These are phyloP conservation scores for Protomyces lactucae-debilis DNA, from an alignment of 1,139 yeast species.

Conservation along the genomic window DNA sequence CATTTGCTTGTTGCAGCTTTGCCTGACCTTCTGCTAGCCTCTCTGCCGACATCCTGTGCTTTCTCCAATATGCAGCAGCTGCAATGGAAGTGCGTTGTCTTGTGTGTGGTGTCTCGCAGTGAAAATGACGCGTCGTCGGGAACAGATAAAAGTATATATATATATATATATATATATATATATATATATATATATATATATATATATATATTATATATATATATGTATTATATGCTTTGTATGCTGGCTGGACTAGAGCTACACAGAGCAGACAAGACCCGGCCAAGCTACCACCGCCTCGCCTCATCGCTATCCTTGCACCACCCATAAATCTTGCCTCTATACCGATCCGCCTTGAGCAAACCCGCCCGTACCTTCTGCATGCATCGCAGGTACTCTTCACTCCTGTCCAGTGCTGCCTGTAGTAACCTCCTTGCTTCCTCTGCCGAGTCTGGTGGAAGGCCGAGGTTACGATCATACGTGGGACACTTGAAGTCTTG, in stretches of 20 bases:
- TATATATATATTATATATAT: no score
- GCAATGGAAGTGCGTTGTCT: neutral
- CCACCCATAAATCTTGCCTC: slow-evolving; percentile 23
- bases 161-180: no score
- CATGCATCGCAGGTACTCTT: slow-evolving; percentile 27
- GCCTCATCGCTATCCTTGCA: slow-evolving; percentile 14
- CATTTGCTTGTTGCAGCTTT: neutral
- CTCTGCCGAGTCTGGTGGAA: slow-evolving; percentile 19
- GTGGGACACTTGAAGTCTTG: slow-evolving; percentile 8
- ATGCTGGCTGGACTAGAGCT: no score
- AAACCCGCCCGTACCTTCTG: slow-evolving; percentile 20
- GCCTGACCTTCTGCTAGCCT: neutral
- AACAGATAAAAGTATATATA: no score
- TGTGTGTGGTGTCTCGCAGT: neutral
- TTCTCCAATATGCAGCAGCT: no score
- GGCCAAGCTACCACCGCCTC: neutral
- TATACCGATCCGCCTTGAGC: slow-evolving; percentile 23
- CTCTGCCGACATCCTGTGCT: neutral
- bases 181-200: no score
- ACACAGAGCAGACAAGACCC: no score
- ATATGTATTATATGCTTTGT: no score
- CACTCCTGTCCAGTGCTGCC: slow-evolving; percentile 28
- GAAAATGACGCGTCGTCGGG: neutral
- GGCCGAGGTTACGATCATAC: slow-evolving; percentile 23
- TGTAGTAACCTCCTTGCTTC: slow-evolving; percentile 27